Evolutionary conservation across 768 basidiomycete species (phyloP), one percentile per base, ranked within the genome.

Genomic region (Amanita subjunquillea): DNA sequence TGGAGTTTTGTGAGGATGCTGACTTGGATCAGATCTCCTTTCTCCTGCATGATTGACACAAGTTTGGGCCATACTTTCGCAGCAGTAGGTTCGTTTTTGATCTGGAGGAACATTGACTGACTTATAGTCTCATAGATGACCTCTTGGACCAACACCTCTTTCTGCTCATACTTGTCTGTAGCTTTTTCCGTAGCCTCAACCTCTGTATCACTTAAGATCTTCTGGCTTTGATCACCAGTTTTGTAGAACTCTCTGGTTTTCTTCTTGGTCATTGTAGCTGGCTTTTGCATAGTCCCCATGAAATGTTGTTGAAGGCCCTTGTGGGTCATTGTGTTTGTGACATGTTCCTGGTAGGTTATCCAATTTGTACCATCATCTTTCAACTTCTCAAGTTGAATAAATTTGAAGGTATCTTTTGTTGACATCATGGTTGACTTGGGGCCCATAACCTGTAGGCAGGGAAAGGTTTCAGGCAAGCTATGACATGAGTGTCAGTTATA

Each of bases 261-360:
- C n/a, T n/a, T n/a, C n/a, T n/a, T n/a, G n/a, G n/a, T n/a, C n/a
- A n/a, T n/a, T n/a, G n/a, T n/a, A n/a, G 36, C 45, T 7, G 63
- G 67, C 53, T 56, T 55, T 25, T 45, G 51, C 9, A 53, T 56
- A 22, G 53, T 63, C 23, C 68, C 66, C 20, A 23, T 15, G 25
- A 62, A n/a, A 43, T 68, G 63, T 15, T 56, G 51, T 9, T 48
- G 39, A 2, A 66, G 59, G 4, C 66, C 62, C 44, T 64, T 64
- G 23, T 61, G 57, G 6, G 44, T 58, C 41, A 67, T 25, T 13
- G 57, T 46, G 48, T 65, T 65, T 29, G 58, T 22, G 12, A 59
- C 54, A 8, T 54, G 47, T 4, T 62, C 60, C 29, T 62, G 59
- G 60, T 66, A 68, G 13, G 37, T 38, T n/a, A n/a, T n/a, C n/a